A percentile compares a stretch with the other conserved stretches of the same genome.
Evolutionary conservation across 176 grass and related monocot genomes (phyloP).

Genomic region (Cenchrus fungigraminus): DNA sequence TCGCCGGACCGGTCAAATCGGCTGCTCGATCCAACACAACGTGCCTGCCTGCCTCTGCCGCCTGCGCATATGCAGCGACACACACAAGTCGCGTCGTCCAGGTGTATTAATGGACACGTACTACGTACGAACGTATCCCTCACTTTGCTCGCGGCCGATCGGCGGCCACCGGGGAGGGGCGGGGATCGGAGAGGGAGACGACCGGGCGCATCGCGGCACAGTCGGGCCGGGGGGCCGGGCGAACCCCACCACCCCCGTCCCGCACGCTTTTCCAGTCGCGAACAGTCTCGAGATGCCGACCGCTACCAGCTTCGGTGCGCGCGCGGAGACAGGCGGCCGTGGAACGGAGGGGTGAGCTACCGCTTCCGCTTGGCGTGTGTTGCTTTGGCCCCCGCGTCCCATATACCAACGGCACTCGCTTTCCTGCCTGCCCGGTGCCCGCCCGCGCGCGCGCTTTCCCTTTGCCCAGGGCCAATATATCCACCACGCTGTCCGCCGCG

Average conservation of each 20-base stretch:
- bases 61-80: background rate
- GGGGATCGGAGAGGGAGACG: background rate
- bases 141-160: background rate
- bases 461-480: constrained; percentile 18
- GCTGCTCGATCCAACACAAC: background rate
- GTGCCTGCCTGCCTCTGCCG: background rate
- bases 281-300: constrained; percentile 48
- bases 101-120: background rate
- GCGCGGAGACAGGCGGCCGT: constrained; percentile 15
- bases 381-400: background rate
- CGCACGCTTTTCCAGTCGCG: constrained; percentile 26
- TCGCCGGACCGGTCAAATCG: constrained; percentile 37
- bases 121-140: background rate
- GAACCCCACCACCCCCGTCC: constrained; percentile 46
- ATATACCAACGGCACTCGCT: constrained; percentile 24
- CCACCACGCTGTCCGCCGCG: constrained; percentile 12
- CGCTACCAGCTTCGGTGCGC: background rate
- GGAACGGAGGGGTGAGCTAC: background rate
- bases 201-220: constrained; percentile 56
- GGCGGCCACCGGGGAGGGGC: background rate
- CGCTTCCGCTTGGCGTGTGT: constrained; percentile 11
- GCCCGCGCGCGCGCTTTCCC: background rate
- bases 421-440: background rate
- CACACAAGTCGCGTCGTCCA: background rate
- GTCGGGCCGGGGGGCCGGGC: constrained; percentile 27